phyloP scores from a whole-genome alignment of 2,329 filamentous ascomycete species.

The Alternaria tenuissima region DNA sequence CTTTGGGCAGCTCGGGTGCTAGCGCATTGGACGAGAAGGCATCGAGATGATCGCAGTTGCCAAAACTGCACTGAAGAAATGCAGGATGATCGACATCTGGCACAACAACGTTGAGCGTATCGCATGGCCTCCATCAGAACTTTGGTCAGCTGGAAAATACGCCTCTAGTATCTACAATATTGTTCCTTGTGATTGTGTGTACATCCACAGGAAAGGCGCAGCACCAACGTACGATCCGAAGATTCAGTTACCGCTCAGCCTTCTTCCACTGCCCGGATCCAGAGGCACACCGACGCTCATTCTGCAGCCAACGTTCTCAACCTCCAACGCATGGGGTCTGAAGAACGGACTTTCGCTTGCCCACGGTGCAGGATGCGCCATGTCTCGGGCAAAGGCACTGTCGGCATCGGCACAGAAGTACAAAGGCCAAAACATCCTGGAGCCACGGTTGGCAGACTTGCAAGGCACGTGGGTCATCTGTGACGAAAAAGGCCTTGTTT shows the following conservation, averaged over 20 bases:
- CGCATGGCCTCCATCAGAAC: conserved; percentile 39
- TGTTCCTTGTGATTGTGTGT: conserved; percentile 29
- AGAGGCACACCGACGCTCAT: conserved; percentile 52
- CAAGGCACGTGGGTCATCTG: conserved; percentile 51
- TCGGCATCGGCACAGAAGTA: conserved; percentile 45
- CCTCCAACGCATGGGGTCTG: conserved; percentile 35
- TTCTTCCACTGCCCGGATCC: conserved; percentile 51
- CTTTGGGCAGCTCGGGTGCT: conserved; percentile 14
- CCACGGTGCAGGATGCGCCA: conserved; percentile 50
- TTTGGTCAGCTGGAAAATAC: background rate
- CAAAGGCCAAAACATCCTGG: conserved; percentile 39
- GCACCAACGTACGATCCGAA: conserved; percentile 40
- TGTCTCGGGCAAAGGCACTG: conserved; percentile 50
- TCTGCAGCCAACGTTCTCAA: conserved; percentile 43
- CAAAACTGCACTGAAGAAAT: conserved; percentile 26
- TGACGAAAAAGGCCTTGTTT: conserved; percentile 49
- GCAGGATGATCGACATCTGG: conserved; percentile 46
- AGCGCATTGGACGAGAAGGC: conserved; percentile 10
- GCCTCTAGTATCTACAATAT: conserved; percentile 2
- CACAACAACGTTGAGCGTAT: conserved; percentile 50
- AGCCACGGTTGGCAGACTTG: conserved; percentile 26
- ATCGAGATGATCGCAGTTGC: conserved; percentile 17
- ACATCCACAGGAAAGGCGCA: conserved; percentile 52
- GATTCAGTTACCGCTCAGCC: conserved; percentile 30
- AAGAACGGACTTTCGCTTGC: conserved; percentile 49